Evolutionary conservation across 768 basidiomycete genomes (phyloP).

Genomic region (Panaeolus papilionaceus): DNA sequence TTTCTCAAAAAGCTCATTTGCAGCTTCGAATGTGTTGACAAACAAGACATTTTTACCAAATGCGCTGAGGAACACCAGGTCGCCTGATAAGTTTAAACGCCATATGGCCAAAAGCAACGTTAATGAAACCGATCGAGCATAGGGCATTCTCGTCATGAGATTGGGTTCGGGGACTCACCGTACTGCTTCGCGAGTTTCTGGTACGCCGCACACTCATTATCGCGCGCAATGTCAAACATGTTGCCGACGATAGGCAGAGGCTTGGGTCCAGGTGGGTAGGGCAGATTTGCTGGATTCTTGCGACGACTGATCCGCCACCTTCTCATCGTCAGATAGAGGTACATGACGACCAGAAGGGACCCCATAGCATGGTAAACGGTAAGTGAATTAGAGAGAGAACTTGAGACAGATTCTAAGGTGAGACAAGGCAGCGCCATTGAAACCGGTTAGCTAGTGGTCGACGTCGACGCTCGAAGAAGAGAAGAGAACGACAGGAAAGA

Average conservation of each 20-base stretch:
- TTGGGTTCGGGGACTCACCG: constrained; percentile 35
- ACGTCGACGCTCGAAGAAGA: neutral
- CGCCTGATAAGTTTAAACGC: constrained; percentile 40
- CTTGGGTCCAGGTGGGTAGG: constrained; percentile 61
- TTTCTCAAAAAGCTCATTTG: constrained; percentile 62
- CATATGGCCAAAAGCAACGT: neutral
- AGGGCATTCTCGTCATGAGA: constrained; percentile 1
- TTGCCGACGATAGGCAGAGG: constrained; percentile 61
- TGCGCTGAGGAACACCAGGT: constrained; percentile 58
- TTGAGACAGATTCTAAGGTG: neutral
- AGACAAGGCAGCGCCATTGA: neutral
- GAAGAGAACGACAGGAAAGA: neutral
- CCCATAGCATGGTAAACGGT: constrained; percentile 9
- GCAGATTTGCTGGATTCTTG: constrained; percentile 36
- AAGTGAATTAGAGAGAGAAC: neutral
- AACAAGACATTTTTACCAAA: constrained; percentile 50
- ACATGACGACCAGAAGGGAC: constrained; percentile 19
- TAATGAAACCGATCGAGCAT: neutral
- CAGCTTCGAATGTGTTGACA: constrained; percentile 49
- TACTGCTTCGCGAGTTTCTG: constrained; percentile 45
- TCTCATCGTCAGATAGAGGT: constrained; percentile 20
- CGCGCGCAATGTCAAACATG: constrained; percentile 50
- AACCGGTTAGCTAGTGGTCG: neutral
- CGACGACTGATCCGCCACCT: constrained; percentile 22
- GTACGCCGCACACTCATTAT: constrained; percentile 48